phyloP scores from a whole-genome alignment of 73 alveolate genomes.

The Paramecium octaurelia region DNA sequence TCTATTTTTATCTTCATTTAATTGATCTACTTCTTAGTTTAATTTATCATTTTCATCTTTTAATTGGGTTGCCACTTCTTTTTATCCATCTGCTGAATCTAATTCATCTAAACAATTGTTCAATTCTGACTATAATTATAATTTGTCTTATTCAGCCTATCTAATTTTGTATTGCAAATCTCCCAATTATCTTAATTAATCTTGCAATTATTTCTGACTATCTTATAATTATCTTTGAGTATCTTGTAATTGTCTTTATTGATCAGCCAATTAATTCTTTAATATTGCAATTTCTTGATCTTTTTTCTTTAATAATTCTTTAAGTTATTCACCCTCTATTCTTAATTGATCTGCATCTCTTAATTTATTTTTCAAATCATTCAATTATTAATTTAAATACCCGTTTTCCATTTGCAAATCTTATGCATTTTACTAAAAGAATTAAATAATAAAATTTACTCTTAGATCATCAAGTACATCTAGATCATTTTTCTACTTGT shows the following conservation, averaged over 20 bases:
- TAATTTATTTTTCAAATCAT: background rate
- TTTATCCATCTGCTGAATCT: background rate
- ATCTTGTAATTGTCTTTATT: background rate
- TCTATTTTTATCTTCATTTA: conserved; percentile 9
- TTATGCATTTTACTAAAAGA: background rate
- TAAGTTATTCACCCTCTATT: background rate
- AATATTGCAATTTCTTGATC: background rate
- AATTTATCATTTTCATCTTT: background rate
- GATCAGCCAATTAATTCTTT: background rate
- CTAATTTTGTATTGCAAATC: background rate
- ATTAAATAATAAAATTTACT: background rate
- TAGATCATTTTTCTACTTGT: background rate
- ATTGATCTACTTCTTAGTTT: background rate
- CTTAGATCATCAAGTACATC: background rate
- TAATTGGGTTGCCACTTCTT: background rate
- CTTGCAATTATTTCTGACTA: background rate
- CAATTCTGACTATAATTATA: background rate
- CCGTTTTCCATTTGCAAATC: conserved; percentile 29
- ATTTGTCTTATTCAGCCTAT: conserved; percentile 30
- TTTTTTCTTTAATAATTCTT: background rate
- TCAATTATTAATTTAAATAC: background rate
- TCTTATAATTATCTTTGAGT: background rate
- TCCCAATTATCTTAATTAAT: background rate
- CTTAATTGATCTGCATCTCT: background rate
- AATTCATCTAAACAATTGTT: conserved; percentile 22